Evolutionary conservation across 257 asterid genomes (phyloP).

Genomic region (Solanum ahanhuiri): DNA sequence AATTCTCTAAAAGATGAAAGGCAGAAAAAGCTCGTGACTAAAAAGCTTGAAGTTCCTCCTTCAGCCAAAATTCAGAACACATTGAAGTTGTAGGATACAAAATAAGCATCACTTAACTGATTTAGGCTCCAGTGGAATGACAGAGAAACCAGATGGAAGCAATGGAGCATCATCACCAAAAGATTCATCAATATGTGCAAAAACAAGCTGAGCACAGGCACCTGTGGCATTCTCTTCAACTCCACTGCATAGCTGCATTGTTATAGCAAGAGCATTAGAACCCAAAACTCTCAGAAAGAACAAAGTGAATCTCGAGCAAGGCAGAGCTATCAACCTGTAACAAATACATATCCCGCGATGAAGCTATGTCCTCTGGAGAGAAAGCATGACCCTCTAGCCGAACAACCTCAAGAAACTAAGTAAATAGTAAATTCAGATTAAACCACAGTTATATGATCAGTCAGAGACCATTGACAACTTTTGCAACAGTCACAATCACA

Average conservation of each 20-base stretch:
- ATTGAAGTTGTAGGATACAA: neutral
- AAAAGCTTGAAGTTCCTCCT: neutral
- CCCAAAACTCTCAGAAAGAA: neutral
- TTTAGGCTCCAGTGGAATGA: conserved; percentile 83
- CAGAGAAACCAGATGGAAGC: conserved; percentile 91
- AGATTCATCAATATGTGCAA: conserved; percentile 89
- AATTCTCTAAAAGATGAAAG: neutral
- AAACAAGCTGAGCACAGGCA: conserved; percentile 86
- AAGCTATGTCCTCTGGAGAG: conserved; percentile 63
- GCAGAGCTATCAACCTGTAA: conserved; percentile 43
- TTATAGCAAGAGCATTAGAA: neutral
- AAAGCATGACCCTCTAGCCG: conserved; percentile 74
- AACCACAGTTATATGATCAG: neutral
- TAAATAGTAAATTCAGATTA: neutral
- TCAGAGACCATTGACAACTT: neutral
- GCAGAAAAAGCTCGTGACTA: neutral
- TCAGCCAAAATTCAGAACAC: neutral
- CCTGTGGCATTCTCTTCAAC: conserved; percentile 62
- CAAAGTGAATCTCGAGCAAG: neutral
- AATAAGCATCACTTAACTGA: conserved; percentile 38
- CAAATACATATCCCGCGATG: conserved; percentile 78
- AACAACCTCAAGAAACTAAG: conserved; percentile 76
- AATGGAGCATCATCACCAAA: conserved; percentile 88
- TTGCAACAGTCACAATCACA: neutral
- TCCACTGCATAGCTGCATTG: conserved; percentile 74